Evolutionary conservation across 352 stramenopile species (phyloP).

Genomic region (Globisporangium alternatum): DNA sequence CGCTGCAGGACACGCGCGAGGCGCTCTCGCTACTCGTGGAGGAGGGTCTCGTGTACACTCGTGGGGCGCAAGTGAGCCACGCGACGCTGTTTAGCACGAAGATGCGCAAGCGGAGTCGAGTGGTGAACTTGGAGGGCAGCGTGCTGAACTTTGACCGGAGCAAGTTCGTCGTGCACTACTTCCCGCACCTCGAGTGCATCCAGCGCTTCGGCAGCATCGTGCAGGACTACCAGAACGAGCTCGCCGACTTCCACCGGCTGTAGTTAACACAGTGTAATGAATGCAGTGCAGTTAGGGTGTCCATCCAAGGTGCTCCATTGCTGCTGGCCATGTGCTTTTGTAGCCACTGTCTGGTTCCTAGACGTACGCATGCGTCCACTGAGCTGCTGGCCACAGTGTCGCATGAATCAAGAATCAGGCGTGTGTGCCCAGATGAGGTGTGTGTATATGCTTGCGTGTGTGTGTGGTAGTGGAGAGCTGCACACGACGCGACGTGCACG

Average conservation of each 20-base stretch:
- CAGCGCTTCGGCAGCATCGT: slow-evolving; percentile 77
- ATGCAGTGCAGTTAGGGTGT: not conserved
- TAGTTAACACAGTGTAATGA: not conserved
- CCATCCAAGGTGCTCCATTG: not conserved
- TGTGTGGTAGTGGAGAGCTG: not conserved
- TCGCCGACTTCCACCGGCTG: slow-evolving; percentile 22
- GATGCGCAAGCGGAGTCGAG: slow-evolving; percentile 16
- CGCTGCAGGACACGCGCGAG: slow-evolving; percentile 72
- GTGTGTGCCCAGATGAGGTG: not conserved
- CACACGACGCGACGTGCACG: not conserved
- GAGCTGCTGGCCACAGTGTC: too few species aligned
- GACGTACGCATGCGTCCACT: too few species aligned
- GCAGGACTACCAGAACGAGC: slow-evolving; percentile 67
- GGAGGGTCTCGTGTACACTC: slow-evolving; percentile 65
- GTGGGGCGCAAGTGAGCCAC: slow-evolving; percentile 23
- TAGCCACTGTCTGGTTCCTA: not conserved
- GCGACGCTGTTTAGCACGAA: slow-evolving; percentile 33
- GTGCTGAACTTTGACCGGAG: slow-evolving; percentile 49
- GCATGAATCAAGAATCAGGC: too few species aligned
- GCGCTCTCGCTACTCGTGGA: slow-evolving; percentile 66
- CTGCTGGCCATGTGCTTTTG: not conserved
- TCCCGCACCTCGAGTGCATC: slow-evolving; percentile 76
- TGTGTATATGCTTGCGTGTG: not conserved
- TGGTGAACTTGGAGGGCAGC: slow-evolving; percentile 39
- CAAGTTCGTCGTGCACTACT: slow-evolving; percentile 60